Evolutionary conservation across 2,329 filamentous ascomycete species (phyloP), one percentile per base, ranked within the genome.

Genomic region (Aspergillus clavatus): DNA sequence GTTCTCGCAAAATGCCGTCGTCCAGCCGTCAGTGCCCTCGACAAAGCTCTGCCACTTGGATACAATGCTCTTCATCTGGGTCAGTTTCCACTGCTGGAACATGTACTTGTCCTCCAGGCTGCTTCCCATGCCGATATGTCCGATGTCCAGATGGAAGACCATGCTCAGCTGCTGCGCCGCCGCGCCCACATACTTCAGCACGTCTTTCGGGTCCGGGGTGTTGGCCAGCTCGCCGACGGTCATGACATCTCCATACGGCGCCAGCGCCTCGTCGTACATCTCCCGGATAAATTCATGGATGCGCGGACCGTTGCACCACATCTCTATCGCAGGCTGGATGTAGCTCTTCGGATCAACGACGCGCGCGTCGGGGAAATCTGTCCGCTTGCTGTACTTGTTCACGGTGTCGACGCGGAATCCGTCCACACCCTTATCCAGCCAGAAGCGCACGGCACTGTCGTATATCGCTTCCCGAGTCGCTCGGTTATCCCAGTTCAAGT

Each of bases 401-500:
- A 85, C 80, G 0, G 80, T 81, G 59, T 86, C 82, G 52, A 86
- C 75, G n/a, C 83, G 75, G 68, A 86, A 86, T 3, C 83, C 83
- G 40, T 83, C 79, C 0, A 87, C 80, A 7, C 85, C 85, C 19
- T 76, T 76, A 37, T 84, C 72, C 0, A 89, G 75, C 86, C 86
- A 90, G 61, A 89, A 90, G 36, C 77, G 75, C 75, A 88, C 84
- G 1, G 82, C 73, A 8, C 73, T 76, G 28, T 83, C 74, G 65
- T 87, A 86, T 21, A 88, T 80, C 5, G 84, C 85, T 29, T 75
- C 67, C 2, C 86, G 77, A 0, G 81, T 76, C 16, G 75, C 78
- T 0, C 72, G 70, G 45, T 82, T 84, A 59, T 89, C 83, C 85
- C 85, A 90, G 64, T 90, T 90, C 11, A 90, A 72, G 55, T 90